Percentiles rank a stretch among this genome's conserved stretches.
phyloP scores from a whole-genome alignment of 768 basidiomycete species.

The Rhodotorula diobovata region DNA sequence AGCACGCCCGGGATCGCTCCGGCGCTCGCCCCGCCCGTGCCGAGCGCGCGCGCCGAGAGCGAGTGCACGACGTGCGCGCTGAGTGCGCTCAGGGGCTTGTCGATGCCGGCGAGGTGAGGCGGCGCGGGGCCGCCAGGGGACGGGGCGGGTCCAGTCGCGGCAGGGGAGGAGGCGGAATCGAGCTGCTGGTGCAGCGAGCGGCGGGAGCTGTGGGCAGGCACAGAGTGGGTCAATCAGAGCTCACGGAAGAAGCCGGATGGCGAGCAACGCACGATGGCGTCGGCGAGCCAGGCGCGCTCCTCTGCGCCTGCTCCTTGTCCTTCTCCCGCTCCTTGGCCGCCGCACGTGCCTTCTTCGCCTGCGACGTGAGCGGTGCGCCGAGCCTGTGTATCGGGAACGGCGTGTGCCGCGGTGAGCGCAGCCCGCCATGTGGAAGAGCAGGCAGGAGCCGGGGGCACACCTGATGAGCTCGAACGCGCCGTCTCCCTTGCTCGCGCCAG shows the following conservation, averaged over 20 bases:
- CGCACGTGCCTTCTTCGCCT: slow-evolving; percentile 4
- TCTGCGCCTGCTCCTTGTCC: not conserved
- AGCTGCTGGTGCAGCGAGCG: not conserved
- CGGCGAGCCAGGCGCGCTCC: not conserved
- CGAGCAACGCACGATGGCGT: not conserved
- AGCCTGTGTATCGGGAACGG: not conserved
- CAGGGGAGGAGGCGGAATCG: not conserved
- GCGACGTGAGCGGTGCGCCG: slow-evolving; percentile 1
- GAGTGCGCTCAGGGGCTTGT: slow-evolving; percentile 5
- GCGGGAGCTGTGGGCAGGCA: not conserved
- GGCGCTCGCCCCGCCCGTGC: not conserved
- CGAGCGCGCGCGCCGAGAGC: slow-evolving; percentile 3
- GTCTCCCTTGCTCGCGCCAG: not conserved
- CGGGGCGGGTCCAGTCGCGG: not conserved
- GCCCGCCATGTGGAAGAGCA: too few species aligned
- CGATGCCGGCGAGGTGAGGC: slow-evolving; percentile 27
- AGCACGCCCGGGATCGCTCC: slow-evolving; percentile 29
- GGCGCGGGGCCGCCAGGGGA: not conserved
- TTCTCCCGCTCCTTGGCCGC: not conserved
- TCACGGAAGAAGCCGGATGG: not conserved
- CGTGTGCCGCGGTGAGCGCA: not conserved
- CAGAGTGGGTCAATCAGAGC: too few species aligned
- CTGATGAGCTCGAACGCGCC: slow-evolving; percentile 28
- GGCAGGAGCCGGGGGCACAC: slow-evolving; percentile 2
- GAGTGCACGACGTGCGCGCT: slow-evolving; percentile 25